Evolutionary conservation across 805 yeast species (phyloP).

Genomic region (Candida gorgasii): DNA sequence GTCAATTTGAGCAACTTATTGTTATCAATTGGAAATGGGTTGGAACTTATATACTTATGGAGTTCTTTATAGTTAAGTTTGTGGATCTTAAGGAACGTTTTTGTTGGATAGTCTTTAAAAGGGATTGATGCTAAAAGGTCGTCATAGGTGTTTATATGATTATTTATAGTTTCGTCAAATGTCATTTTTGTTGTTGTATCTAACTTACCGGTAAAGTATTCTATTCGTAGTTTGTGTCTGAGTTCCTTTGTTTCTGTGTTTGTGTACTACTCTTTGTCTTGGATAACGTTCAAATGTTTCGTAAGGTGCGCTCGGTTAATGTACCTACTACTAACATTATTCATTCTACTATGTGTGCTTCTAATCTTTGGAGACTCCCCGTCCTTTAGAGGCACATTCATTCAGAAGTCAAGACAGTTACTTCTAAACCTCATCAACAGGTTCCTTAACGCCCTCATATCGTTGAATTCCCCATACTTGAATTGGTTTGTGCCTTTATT

Average conservation of each 20-base stretch:
- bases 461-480: constrained; percentile 8
- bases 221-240: background rate
- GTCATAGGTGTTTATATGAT: constrained; percentile 17
- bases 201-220: too few relatives aligned
- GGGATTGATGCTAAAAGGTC: constrained; percentile 37
- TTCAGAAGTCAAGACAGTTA: constrained; percentile 24
- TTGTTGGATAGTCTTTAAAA: constrained; percentile 21
- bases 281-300: background rate
- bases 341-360: constrained; percentile 9
- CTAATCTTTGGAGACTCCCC: constrained; percentile 53
- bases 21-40: constrained; percentile 35
- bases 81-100: constrained; percentile 34
- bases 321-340: constrained; percentile 2
- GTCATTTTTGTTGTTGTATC: constrained; percentile 12
- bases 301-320: too few relatives aligned
- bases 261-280: background rate
- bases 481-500: constrained; percentile 49
- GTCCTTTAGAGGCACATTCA: constrained; percentile 31
- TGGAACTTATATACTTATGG: constrained; percentile 5
- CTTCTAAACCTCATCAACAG: background rate
- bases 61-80: constrained; percentile 26
- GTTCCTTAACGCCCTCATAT: background rate
- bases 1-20: constrained; percentile 41
- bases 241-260: background rate
- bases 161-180: constrained; percentile 12